phyloP scores from a whole-genome alignment of 805 yeast genomes.

The Kazachstania taianensis region DNA sequence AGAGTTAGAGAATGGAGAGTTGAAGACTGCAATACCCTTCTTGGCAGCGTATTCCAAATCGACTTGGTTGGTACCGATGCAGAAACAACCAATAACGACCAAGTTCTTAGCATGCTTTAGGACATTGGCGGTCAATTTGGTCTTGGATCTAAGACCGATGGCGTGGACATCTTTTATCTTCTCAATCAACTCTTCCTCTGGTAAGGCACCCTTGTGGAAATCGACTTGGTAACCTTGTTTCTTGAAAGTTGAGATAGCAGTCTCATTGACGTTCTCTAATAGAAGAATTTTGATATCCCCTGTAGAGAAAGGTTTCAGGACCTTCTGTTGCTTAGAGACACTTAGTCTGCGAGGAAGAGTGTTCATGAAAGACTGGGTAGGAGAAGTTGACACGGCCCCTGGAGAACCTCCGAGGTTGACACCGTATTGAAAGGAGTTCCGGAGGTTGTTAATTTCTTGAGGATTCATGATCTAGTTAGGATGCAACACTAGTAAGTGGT shows the following conservation, averaged over 20 bases:
- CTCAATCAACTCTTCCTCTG: constrained; percentile 89
- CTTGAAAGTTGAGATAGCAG: constrained; percentile 78
- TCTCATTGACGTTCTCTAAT: constrained; percentile 85
- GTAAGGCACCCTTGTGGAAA: constrained; percentile 76
- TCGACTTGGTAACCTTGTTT: constrained; percentile 97
- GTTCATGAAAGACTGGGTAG: constrained; percentile 60
- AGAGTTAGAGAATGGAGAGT: constrained; percentile 96
- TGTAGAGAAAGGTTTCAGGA: constrained; percentile 87
- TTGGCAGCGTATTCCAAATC: constrained; percentile 86
- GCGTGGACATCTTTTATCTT: constrained; percentile 92
- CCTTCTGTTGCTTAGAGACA: constrained; percentile 45
- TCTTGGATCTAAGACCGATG: constrained; percentile 95
- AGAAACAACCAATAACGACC: constrained; percentile 91
- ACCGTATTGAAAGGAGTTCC: constrained; percentile 47
- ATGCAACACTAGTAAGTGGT: too few species aligned
- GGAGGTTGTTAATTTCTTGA: constrained; percentile 49
- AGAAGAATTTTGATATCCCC: constrained; percentile 89
- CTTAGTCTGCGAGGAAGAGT: constrained; percentile 36
- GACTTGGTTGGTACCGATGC: constrained; percentile 98
- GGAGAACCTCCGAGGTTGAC: constrained; percentile 43
- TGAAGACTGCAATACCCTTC: constrained; percentile 91
- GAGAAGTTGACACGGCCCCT: constrained; percentile 74
- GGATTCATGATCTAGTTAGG: constrained; percentile 44
- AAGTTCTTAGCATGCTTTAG: constrained; percentile 81
- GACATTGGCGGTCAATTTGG: constrained; percentile 71